Evolutionary conservation across 2,329 filamentous ascomycete species (phyloP), one percentile per base, ranked within the genome.

Genomic region (Clonostachys sp.): DNA sequence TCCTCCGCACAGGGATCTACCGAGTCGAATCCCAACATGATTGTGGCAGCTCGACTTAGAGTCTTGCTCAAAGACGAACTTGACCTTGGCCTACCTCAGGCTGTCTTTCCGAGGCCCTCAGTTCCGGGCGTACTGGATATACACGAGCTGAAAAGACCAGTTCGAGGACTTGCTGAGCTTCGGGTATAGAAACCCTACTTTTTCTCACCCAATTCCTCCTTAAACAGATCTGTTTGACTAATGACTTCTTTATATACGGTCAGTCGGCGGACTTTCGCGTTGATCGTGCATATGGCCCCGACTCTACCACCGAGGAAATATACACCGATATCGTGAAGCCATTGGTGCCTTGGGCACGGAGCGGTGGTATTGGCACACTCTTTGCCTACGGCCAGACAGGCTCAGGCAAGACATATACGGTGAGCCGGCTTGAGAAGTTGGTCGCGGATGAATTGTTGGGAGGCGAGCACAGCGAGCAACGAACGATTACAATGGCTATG

Each of bases 301-400:
- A 67, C 0, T 44, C 60, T 6, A 58, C 61, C 1, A 73, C 72
- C 0, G 58, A 70, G 7, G 50, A 60, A 5, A 64, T 77, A 39
- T 76, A 75, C 55, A 50, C 65, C 3, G 60, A 67, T 8, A 54
- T 71, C 2, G 63, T 75, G 6, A 53, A 62, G 34, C 62, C 66
- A 12, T 61, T 77, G 12, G 62, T 77, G 12, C 65, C 71, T 1
- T 74, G 66, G 62, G 69, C 68, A 0, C 73, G 70, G 69, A 53
- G 61, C 18, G 74, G 75, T 12, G 71, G 73, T 16, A 64, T 76
- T 18, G 66, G 67, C 14, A 77, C 74, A n/a, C 56, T 77, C 35
- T 74, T 75, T 42, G 70, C 70, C 34, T 74, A 75, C 41, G 72
- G 73, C 10, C 73, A 75, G 51, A 75, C 73, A 0, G 71, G 72